These are phyloP conservation scores for Trichomonas tenax DNA, from an alignment of 208 protist genomes.

Conservation along the genomic window DNA sequence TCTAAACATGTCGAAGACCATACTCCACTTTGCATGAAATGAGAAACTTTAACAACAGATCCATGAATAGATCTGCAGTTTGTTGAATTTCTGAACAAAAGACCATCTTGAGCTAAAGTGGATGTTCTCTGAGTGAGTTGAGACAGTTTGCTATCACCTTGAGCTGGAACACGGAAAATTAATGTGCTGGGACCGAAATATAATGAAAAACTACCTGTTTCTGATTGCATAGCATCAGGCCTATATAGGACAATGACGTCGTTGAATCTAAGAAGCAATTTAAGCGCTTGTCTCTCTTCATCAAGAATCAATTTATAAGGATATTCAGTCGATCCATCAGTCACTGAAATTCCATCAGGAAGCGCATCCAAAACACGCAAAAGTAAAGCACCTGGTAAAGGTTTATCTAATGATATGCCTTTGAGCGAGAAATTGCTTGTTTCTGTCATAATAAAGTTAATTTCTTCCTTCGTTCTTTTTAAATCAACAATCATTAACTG, in stretches of 20 bases:
- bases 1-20: background rate
- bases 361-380: background rate
- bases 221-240: background rate
- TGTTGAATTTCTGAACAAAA: background rate
- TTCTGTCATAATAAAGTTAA: background rate
- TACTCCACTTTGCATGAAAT: background rate
- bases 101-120: background rate
- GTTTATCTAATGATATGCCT: background rate
- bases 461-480: background rate
- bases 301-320: background rate
- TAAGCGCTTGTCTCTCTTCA: background rate
- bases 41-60: background rate
- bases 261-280: background rate
- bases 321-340: background rate
- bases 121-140: background rate
- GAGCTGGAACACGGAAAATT: background rate
- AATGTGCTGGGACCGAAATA: background rate
- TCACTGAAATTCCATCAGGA: background rate
- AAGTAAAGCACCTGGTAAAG: background rate
- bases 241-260: background rate
- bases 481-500: background rate
- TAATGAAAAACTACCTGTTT: background rate
- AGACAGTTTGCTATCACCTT: background rate
- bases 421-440: background rate
- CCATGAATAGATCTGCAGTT: background rate